Evolutionary conservation across 768 basidiomycete species (phyloP), one percentile per base, ranked within the genome.

Genomic region (Coprinellus micaceus): DNA sequence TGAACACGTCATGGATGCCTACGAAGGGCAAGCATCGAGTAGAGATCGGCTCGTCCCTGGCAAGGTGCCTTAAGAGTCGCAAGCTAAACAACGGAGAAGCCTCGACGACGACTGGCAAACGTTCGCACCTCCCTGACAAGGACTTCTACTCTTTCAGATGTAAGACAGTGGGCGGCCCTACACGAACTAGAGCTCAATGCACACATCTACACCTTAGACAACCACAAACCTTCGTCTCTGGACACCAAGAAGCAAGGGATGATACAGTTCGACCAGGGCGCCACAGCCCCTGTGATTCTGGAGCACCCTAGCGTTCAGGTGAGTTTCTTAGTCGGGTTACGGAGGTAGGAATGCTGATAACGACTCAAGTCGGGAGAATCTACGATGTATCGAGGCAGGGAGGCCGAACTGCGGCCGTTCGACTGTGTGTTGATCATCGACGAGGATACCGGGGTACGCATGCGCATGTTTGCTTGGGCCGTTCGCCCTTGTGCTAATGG

Each of bases 341-440:
- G n/a, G n/a, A n/a, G n/a, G n/a, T n/a, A n/a, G n/a, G n/a, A n/a
- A n/a, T n/a, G n/a, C n/a, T n/a, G n/a, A n/a, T n/a, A n/a, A n/a
- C n/a, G n/a, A n/a, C n/a, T n/a, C n/a, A n/a, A n/a, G 84, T 65
- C 72, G 2, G 78, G 76, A 17, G 83, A 87, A 56, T 77, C 66
- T 12, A 77, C 83, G 62, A 62, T 80, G 36, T 91, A 84, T 63
- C 72, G 69, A 37, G 89, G 89, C 2, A 62, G 64, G 7, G 88
- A 88, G 63, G 73, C 73, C 15, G 69, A 79, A 1, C 78, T 85
- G 6, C 87, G 83, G 65, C 87, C 90, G 45, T 77, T 77, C 61
- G 88, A 91, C 50, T 93, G 90, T 60, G 82, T 91, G 6, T 75
- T 93, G 39, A 86, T 92, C 44, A 92, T 85, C 63, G 89, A 93